These are phyloP conservation scores for Dalbergia oliveri DNA, from an alignment of 306 rosid species.

Conservation along the genomic window DNA sequence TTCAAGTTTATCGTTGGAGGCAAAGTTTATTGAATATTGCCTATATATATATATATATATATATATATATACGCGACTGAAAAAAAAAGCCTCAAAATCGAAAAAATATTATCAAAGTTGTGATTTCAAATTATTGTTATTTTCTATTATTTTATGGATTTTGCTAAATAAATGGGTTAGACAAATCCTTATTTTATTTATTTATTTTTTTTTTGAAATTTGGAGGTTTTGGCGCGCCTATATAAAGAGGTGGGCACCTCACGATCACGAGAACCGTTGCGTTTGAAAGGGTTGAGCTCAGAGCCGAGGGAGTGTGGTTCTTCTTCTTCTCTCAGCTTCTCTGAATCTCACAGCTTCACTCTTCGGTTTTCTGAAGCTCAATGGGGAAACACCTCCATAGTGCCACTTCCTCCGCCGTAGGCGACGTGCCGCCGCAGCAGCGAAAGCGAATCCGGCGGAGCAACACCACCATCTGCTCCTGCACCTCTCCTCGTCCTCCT, in stretches of 20 bases:
- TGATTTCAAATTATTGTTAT: neutral
- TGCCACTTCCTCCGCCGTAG: slow-evolving; percentile 39
- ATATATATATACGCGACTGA: too few relatives aligned
- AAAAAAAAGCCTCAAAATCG: neutral
- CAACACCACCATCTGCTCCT: slow-evolving; percentile 75
- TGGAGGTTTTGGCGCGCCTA: slow-evolving; percentile 62
- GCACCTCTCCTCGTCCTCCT: slow-evolving; percentile 77
- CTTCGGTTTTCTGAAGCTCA: slow-evolving; percentile 23
- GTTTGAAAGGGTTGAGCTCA: neutral
- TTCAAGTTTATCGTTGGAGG: too few relatives aligned
- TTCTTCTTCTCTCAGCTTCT: neutral
- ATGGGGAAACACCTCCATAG: slow-evolving; percentile 62
- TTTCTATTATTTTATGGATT: neutral
- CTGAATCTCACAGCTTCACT: slow-evolving; percentile 19
- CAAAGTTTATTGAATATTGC: too few relatives aligned
- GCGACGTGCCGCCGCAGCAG: slow-evolving; percentile 41
- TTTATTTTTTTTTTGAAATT: slow-evolving; percentile 41
- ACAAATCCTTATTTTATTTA: too few relatives aligned
- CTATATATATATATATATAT: too few relatives aligned
- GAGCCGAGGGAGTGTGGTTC: neutral
- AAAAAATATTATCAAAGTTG: neutral
- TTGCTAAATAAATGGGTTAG: too few relatives aligned
- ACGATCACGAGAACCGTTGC: slow-evolving; percentile 16
- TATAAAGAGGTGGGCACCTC: slow-evolving; percentile 42
- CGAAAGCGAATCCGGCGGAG: slow-evolving; percentile 68